These are phyloP conservation scores for Oryza glumipatula DNA, from an alignment of 176 grass and related monocot species.

Conservation along the genomic window DNA sequence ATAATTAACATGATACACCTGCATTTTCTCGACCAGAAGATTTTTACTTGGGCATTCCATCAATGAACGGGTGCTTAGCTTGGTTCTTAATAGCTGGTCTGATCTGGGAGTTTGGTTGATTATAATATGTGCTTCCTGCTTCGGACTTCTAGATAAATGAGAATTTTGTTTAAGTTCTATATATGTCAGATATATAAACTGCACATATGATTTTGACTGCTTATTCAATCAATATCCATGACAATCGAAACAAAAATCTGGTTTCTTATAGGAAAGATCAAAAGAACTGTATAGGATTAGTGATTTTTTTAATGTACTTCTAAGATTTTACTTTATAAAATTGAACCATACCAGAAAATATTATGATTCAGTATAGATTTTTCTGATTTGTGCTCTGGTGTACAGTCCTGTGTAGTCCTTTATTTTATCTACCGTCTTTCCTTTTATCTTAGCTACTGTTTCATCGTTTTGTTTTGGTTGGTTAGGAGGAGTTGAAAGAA, in stretches of 20 bases:
- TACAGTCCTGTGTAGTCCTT: neutral
- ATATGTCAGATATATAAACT: neutral
- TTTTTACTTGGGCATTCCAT: neutral
- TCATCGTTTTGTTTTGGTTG: constrained; percentile 21
- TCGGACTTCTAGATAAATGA: neutral
- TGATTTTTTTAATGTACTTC: neutral
- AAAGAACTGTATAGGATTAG: neutral
- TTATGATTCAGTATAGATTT: neutral
- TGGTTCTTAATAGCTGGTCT: neutral
- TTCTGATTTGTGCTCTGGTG: neutral
- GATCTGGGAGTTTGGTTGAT: neutral
- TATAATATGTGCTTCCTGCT: neutral
- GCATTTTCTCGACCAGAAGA: neutral
- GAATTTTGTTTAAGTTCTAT: neutral
- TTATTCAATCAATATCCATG: neutral
- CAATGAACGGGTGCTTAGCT: neutral
- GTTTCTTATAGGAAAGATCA: neutral
- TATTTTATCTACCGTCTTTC: neutral
- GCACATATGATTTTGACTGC: neutral
- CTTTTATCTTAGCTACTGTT: constrained; percentile 7
- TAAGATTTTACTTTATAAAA: neutral
- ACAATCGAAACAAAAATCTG: neutral
- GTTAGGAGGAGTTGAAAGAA: constrained; percentile 91
- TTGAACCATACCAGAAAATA: constrained; percentile 1
- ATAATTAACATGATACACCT: neutral